Percentiles rank a stretch among this genome's conserved stretches.
Conservation (phyloP, 495 filamentous ascomycete species). For the Oidiodendron maius region DNA sequence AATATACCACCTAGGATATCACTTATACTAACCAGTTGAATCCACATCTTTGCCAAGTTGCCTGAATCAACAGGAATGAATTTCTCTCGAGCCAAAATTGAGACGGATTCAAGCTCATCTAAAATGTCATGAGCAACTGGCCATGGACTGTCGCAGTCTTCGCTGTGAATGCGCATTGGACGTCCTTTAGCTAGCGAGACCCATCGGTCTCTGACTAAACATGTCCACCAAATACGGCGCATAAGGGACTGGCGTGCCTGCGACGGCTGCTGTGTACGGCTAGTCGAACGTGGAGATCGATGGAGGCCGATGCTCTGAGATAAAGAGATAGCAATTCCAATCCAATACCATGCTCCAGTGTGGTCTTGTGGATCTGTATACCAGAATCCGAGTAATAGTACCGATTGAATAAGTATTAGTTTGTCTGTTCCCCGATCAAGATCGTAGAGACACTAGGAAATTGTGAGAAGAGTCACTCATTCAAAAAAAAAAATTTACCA, state of each 20-base stretch:
- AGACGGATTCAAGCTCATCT: conserved; percentile 20
- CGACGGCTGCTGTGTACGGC: conserved; percentile 60
- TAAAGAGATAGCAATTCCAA: conserved; percentile 73
- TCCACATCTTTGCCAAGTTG: conserved; percentile 14
- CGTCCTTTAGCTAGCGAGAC: conserved; percentile 83
- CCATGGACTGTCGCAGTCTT: conserved; percentile 84
- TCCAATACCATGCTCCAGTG: conserved; percentile 65
- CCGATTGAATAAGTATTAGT: conserved; percentile 32
- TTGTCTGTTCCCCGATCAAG: conserved; percentile 29
- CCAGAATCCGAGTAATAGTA: conserved; percentile 35
- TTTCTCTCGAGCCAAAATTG: background rate
- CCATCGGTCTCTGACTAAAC: conserved; percentile 78
- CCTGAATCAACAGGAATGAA: conserved; percentile 9
- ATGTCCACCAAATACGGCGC: conserved; percentile 81
- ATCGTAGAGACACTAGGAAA: conserved; percentile 30
- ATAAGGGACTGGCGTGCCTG: conserved; percentile 60
- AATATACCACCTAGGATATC: conserved; percentile 9
- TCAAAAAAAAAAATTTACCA: background rate
- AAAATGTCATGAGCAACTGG: conserved; percentile 68
- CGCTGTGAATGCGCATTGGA: conserved; percentile 77
- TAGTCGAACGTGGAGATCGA: conserved; percentile 65
- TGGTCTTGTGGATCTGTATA: conserved; percentile 33
- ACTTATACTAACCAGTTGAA: conserved; percentile 13
- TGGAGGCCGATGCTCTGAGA: conserved; percentile 77
- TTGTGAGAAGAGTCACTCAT: background rate